A percentile compares a stretch with the other conserved stretches of the same genome.
phyloP scores from a whole-genome alignment of 2,329 filamentous ascomycete species.

The Lachnellula arida region DNA sequence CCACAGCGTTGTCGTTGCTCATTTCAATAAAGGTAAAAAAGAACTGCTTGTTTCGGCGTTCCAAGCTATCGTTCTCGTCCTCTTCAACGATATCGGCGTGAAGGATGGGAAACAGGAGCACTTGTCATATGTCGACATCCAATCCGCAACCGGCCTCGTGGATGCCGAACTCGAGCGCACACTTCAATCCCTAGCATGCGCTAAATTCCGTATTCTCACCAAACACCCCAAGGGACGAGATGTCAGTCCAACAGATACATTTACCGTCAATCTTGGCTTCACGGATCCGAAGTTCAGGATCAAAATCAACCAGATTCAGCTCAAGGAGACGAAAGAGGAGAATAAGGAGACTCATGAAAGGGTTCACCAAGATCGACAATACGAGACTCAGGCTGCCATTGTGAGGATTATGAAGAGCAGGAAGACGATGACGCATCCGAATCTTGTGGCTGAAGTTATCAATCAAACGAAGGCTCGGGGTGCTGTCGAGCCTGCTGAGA shows the following conservation, averaged over 20 bases:
- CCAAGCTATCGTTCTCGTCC: conserved; percentile 82
- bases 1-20: conserved; percentile 79
- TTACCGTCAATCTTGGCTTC: conserved; percentile 76
- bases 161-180: conserved; percentile 81
- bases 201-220: conserved; percentile 74
- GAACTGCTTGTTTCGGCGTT: conserved; percentile 88
- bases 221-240: conserved; percentile 86
- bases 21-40: conserved; percentile 74
- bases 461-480: conserved; percentile 83
- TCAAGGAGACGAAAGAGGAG: conserved; percentile 92
- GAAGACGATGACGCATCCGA: conserved; percentile 80
- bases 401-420: conserved; percentile 95
- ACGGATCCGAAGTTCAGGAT: conserved; percentile 78
- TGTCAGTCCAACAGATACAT: conserved; percentile 72
- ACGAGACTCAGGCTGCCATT: conserved; percentile 95
- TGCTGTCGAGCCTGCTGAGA: conserved; percentile 77
- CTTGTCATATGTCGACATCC: conserved; percentile 71
- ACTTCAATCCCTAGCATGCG: conserved; percentile 90
- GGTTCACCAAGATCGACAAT: conserved; percentile 83
- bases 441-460: conserved; percentile 88
- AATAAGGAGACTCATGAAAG: conserved; percentile 91
- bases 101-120: conserved; percentile 55
- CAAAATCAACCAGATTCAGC: conserved; percentile 98
- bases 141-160: conserved; percentile 66
- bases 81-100: conserved; percentile 71